Base-by-base conservation (phyloP, 495 filamentous ascomycete species). In the Penicillium argentinense region DNA sequence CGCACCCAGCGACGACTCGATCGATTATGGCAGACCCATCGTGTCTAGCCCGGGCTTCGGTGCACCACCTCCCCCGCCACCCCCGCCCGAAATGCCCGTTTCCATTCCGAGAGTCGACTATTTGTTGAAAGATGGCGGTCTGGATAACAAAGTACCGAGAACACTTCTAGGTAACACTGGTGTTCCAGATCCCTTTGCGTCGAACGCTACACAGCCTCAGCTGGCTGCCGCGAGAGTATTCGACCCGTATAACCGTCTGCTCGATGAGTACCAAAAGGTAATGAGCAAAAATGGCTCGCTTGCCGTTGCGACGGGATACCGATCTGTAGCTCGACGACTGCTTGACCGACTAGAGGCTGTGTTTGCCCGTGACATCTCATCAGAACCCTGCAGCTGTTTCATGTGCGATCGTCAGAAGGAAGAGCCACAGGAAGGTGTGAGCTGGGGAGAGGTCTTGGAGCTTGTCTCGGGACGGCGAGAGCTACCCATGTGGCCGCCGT, bases 391-490 rank as follows among this genome's bases (percentile, higher is more conserved):
- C 62, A 66, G 67, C 16, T 92, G 91, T 64, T 66, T 87, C 36
- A 86, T 96, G 74, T 97, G 91, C 56, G 76, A 87, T 29, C 76
- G 76, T 19, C 77, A 73, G 4, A 69, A 76, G 11, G 69, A 71
- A 14, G 69, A 84, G 37, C 73, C 74, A 2, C 77, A 77, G 30
- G 69, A 77, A 25, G 91, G 91, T 2, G 73, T 97, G n/a, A 91
- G 89, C 53, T 99, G 95, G 95, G 91, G 92, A 1, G 95, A 97
- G 53, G 88, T 97, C 5, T 74, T 99, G 18, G 93, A 99, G 67
- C 81, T 89, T 51, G 90, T 96, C 5, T 91, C 89, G 45, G 91
- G 91, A 6, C 81, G 91, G 44, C 77, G 87, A 21, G 87, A 93
- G 38, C 74, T 97, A 32, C 93, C 93, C 3, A 68, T 70, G 30